A percentile compares a stretch with the other conserved stretches of the same genome.
Conservation (phyloP, 2,329 filamentous ascomycete species). For the Podosphaera xanthii region DNA sequence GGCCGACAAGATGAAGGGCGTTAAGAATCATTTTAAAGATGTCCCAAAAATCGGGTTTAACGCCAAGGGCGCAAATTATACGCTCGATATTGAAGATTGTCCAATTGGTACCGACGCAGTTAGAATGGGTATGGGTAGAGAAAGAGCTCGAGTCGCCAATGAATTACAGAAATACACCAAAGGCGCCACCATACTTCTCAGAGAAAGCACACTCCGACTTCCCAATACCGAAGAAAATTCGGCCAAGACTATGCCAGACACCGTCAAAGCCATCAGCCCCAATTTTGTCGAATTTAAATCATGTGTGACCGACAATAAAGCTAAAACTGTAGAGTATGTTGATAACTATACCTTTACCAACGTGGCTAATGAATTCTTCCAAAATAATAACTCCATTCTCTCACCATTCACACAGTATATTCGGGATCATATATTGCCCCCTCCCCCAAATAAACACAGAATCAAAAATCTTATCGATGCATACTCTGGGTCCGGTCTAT, state of each 20-base stretch:
- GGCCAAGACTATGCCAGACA: slow-evolving; percentile 12
- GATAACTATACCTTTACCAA: slow-evolving; percentile 65
- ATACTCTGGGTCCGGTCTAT: slow-evolving; percentile 91
- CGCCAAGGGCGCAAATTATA: slow-evolving; percentile 54
- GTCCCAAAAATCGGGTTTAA: slow-evolving; percentile 78
- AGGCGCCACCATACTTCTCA: slow-evolving; percentile 71
- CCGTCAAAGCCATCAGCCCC: slow-evolving; percentile 18
- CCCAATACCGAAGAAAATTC: slow-evolving; percentile 21
- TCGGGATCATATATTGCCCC: slow-evolving; percentile 49
- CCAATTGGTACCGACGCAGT: slow-evolving; percentile 82
- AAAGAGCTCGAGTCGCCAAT: slow-evolving; percentile 50
- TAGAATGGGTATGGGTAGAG: slow-evolving; percentile 51
- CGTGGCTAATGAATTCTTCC: slow-evolving; percentile 87
- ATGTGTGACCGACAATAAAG: slow-evolving; percentile 72
- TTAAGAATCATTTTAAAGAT: slow-evolving; percentile 32
- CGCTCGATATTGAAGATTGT: slow-evolving; percentile 91
- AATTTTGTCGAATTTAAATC: slow-evolving; percentile 55
- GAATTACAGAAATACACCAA: slow-evolving; percentile 51
- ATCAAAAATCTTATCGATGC: slow-evolving; percentile 88
- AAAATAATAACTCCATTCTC: slow-evolving; percentile 98
- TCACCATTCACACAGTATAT: slow-evolving; percentile 71
- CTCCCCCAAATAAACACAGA: slow-evolving; percentile 15
- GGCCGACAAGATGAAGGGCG: slow-evolving; percentile 25
- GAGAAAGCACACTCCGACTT: slow-evolving; percentile 58
- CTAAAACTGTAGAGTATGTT: slow-evolving; percentile 68